Percentiles rank a stretch among this genome's conserved stretches.
Evolutionary conservation across 345 rosid species (phyloP).

Genomic region (Pugionium dolabratum): DNA sequence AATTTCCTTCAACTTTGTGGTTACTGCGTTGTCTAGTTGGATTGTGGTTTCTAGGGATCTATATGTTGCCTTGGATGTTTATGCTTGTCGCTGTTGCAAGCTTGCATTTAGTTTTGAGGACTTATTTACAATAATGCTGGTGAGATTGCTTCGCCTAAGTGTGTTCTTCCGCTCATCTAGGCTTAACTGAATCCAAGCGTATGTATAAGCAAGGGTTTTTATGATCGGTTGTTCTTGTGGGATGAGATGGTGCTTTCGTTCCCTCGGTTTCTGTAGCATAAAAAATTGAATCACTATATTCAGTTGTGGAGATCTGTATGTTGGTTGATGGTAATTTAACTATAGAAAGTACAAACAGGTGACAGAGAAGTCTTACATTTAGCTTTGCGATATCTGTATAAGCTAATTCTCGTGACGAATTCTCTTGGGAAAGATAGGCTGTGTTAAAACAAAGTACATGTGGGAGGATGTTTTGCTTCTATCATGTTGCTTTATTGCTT

Average conservation of each 20-base stretch:
- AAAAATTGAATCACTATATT: not conserved
- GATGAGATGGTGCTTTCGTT: not conserved
- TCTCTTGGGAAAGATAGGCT: not conserved
- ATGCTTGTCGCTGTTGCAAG: not conserved
- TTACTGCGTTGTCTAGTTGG: not conserved
- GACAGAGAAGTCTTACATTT: constrained; percentile 5
- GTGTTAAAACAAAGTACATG: not conserved
- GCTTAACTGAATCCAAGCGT: not conserved
- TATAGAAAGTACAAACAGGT: not conserved
- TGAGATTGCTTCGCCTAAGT: constrained; percentile 1
- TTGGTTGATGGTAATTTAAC: not conserved
- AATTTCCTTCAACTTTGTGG: constrained; percentile 9
- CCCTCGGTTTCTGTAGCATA: not conserved
- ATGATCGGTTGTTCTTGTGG: constrained; percentile 10
- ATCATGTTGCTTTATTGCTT: constrained; percentile 8
- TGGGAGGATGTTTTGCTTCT: constrained; percentile 13
- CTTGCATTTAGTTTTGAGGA: not conserved
- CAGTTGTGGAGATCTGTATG: constrained; percentile 1
- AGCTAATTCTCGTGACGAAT: constrained; percentile 5
- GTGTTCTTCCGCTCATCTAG: not conserved
- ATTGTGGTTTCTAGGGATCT: not conserved
- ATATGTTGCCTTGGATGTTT: not conserved
- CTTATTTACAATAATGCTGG: not conserved
- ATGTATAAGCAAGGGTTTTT: not conserved
- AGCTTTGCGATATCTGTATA: not conserved